These are phyloP conservation scores for Yamadazyma diddensiae DNA, from an alignment of 1,139 yeast genomes.

Conservation along the genomic window DNA sequence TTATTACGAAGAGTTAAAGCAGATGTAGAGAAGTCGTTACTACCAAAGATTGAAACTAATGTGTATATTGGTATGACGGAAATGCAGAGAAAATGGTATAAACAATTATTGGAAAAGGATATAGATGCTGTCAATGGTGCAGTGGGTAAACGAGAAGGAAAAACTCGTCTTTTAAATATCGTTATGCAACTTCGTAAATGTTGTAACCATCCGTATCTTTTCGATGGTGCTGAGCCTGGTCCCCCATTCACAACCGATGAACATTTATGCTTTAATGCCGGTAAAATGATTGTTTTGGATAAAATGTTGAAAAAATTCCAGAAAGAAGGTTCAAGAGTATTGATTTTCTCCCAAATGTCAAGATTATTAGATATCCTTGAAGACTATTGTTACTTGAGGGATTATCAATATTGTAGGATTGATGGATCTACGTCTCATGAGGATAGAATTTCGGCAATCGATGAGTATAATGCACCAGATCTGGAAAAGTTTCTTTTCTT, in stretches of 20 bases:
- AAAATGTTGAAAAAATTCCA: conserved; percentile 72
- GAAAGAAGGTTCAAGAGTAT: conserved; percentile 80
- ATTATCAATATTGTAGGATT: conserved; percentile 83
- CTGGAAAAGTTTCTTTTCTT: conserved; percentile 82
- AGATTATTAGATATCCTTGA: conserved; percentile 87
- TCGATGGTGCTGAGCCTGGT: conserved; percentile 99
- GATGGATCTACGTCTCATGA: conserved; percentile 96
- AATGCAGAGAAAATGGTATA: conserved; percentile 93
- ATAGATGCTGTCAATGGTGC: conserved; percentile 96
- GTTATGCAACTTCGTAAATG: conserved; percentile 97
- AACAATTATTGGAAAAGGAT: conserved; percentile 83
- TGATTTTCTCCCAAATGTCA: conserved; percentile 94
- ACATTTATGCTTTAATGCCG: conserved; percentile 82
- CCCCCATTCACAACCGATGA: conserved; percentile 98
- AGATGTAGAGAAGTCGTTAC: conserved; percentile 86
- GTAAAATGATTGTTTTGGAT: conserved; percentile 87
- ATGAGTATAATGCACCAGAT: conserved; percentile 81
- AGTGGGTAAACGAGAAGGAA: conserved; percentile 84
- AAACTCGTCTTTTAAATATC: conserved; percentile 83
- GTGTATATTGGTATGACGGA: conserved; percentile 91
- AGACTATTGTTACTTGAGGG: conserved; percentile 85
- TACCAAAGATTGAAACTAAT: conserved; percentile 89
- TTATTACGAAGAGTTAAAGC: conserved; percentile 83
- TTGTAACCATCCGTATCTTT: conserved; percentile 94
- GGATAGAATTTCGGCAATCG: conserved; percentile 89